Conservation (phyloP, 768 basidiomycete species). For the Leucosporidium scottii region DNA sequence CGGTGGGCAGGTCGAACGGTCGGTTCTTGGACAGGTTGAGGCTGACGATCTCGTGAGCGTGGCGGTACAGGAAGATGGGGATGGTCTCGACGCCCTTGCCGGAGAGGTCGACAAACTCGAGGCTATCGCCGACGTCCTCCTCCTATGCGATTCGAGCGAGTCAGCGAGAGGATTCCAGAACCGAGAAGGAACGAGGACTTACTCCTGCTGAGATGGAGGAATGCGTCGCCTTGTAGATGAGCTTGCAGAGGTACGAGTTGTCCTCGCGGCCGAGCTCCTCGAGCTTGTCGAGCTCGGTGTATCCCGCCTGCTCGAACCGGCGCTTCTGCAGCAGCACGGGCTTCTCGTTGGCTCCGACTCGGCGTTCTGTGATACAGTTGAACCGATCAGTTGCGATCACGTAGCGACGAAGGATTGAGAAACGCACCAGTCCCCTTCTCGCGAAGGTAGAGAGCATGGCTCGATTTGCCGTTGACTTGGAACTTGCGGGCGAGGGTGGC, state of each 20-base stretch:
- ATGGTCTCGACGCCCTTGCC: conserved; percentile 75
- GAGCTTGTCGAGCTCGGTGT: conserved; percentile 66
- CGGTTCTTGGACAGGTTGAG: conserved; percentile 90
- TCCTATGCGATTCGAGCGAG: conserved; percentile 48
- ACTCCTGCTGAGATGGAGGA: conserved; percentile 13
- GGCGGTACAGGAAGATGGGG: conserved; percentile 74
- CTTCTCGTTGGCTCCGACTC: conserved; percentile 69
- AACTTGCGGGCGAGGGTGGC: conserved; percentile 57
- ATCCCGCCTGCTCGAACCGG: conserved; percentile 81
- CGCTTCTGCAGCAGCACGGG: conserved; percentile 78
- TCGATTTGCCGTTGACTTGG: conserved; percentile 37
- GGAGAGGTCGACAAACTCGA: conserved; percentile 72
- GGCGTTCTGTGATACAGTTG: conserved; percentile 57
- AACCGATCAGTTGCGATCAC: neutral
- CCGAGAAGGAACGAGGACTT: conserved; percentile 46
- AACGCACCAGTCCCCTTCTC: conserved; percentile 45
- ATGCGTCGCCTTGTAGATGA: conserved; percentile 64
- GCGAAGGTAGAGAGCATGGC: conserved; percentile 49
- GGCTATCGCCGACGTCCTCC: conserved; percentile 62
- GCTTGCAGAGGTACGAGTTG: conserved; percentile 75
- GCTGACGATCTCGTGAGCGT: conserved; percentile 72
- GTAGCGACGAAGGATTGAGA: conserved; percentile 45
- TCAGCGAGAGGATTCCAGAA: neutral
- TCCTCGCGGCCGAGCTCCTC: conserved; percentile 71
- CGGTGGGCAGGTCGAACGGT: conserved; percentile 89